Base-by-base conservation (phyloP, 805 yeast genomes). In the Kluyveromyces lactis region DNA sequence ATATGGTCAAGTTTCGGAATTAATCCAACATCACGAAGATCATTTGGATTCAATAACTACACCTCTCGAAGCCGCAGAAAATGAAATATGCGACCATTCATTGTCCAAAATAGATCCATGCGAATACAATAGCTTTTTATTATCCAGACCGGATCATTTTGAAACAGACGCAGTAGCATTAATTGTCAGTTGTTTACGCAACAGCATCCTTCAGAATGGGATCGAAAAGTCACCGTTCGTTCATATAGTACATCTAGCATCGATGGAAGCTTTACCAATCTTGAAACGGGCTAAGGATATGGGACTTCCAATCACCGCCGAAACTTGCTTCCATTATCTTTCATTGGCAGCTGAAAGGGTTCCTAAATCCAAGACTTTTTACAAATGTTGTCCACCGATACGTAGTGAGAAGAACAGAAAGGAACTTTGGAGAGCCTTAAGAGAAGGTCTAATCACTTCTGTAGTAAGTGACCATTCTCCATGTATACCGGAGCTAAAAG, bases 401-500 rank as follows among this genome's bases (percentile, higher is more conserved):
- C 69, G 97, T 44, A 67, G 82, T 1, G 79, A 81, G 46, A 69
- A 71, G 32, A 90, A 90, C 60, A 71, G 92, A 48, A 61, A 69
- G 31, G 68, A 72, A 27, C 70, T 89, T 33, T 90, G 97, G 97
- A 63, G 71, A 41, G 97, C 90, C 0, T 66, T 90, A 26, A 58
- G 73, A 39, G 69, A 70, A 17, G 78, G 76, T 27, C 64, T 79
- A 24, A 80, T 89, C 44, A 74, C 84, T 12, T 79, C 95, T 3
- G 95, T 89, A 4, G 97, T 90, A 5, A 83, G 95, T 10, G 97
- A 89, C 60, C 97, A 89, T 62, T 85, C 95, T 3, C 97, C 97
- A 2, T 89, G 97, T 63, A 86, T 95, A 0, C 95, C 97, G 0
- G 86, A 86, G 44, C 68, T 89, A 53, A 89, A 89, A 61, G 83